Base-by-base conservation (phyloP, 257 asterid genomes). In the Primulina eburnea region DNA sequence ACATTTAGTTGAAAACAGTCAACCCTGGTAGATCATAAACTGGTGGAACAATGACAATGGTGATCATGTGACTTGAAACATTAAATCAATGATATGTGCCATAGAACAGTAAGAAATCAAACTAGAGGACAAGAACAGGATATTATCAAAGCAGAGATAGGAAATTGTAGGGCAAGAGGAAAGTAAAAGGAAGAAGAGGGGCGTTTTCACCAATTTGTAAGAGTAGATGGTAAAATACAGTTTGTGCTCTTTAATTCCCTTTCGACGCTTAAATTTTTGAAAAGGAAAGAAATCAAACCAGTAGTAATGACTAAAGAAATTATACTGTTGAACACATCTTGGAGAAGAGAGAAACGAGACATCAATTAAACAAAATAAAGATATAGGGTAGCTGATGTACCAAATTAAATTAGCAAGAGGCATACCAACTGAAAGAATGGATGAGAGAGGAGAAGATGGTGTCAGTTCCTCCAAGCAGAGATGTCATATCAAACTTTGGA, bases 381-480 rank as follows among this genome's bases (percentile, higher is more conserved):
- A 9, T 12, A 59, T 53, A 17, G 62, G 38, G 12, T 59, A 70
- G 16, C 68, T n/a, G 33, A 69, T 62, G 64, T 37, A 35, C 38
- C 38, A 40, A 35, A 78, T 64, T 64, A 71, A 50, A 28, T 61
- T 43, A 34, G 64, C 58, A 75, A 47, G 69, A 64, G 37, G 62
- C 87, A 69, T 84, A 94, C 99, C 99, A 91, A 82, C 90, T 87
- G 81, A 94, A 91, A 66, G 97, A 91, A 84, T 94, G 97, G 81
- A 94, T 86, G 69, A 94, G 93, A 69, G 99, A 91, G 61, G 99
- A 94, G 81, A 94, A 91, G 70, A 94, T 89, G 7, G 77, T 85
- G 69, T 89, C 99, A 24, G 99, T 94, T 82, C 99, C 99, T 75
- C 97, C 99, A 73, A 91, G 97, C 85, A 91, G 80, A 34, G 97